Base-by-base conservation (phyloP, 2,329 filamentous ascomycete genomes). In the Penicillium rolfsii region DNA sequence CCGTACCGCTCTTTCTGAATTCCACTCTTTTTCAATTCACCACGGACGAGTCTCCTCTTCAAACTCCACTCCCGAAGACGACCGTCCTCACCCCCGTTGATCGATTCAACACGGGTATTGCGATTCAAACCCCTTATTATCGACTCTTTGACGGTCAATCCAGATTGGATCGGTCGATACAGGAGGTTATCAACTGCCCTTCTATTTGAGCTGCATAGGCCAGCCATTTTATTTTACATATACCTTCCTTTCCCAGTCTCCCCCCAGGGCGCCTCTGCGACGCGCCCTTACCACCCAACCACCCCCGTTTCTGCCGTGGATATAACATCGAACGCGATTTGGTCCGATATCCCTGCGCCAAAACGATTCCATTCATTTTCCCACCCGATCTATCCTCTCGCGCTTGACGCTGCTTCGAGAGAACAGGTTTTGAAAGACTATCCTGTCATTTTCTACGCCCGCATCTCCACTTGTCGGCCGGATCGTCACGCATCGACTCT, bases 401-500 rank as follows among this genome's bases (percentile, higher is more conserved):
- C 73, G 74, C 74, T 74, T 74, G 74, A 73, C 63, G 73, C 73
- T 71, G 73, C 71, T 73, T 69, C 64, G 64, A 75, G 69, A 72
- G 63, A 66, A 52, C 24, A 64, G 52, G 55, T 62, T 55, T 63
- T 57, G 52, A 53, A 65, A 64, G 58, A 62, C 60, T 60, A 50
- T 62, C 50, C 50, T 36, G 52, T 59, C 64, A 62, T 63, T 61
- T 63, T 57, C 43, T 46, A 52, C 53, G 64, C 64, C 57, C 60
- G 57, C 53, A 65, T 62, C 65, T 64, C 59, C 60, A 64, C 65
- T 64, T 73, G 71, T 74, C 71, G 70, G 60, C 72, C 68, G 72
- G 71, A 73, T 76, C 73, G 72, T 74, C 70, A 73, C 65, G 53
- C 55, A 64, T 65, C 56, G 48, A 59, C 58, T 61, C 50, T 63